Base-by-base conservation (phyloP, 2,329 filamentous ascomycete species). In the Seiridium unicorne region DNA sequence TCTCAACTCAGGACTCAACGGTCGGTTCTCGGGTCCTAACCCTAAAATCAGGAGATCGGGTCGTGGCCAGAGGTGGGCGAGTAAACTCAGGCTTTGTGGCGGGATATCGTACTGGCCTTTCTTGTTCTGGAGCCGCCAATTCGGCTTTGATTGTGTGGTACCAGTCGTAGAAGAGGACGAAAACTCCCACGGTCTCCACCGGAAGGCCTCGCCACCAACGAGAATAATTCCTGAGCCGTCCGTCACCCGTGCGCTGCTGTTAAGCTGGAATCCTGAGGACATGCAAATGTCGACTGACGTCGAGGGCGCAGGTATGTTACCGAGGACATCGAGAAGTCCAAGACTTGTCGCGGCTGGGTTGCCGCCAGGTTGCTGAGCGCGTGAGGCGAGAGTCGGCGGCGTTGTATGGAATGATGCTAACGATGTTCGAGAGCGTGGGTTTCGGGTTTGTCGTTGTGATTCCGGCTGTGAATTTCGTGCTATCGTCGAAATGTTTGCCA, bases 21-120 rank as follows among this genome's bases (percentile, higher is more conserved):
- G 93, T 55, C 88, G 79, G 55, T 95, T 91, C 26, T 84, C 82
- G 26, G 85, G 85, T 0, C 95, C 95, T 3, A 95, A 84, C 1
- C 95, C 95, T n/a, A 99, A 78, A 59, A 99, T 90, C 46, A 99
- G 79, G 18, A 98, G 79, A 79, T 98, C 94, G 69, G 94, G 94
- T 73, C 94, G 89, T 61, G 94, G 94, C 90, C 91, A 96, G 34
- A 96, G 78, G 63, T 94, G 67, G 55, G 88, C 86, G 72, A 98
- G 78, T 48, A 96, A 66, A 3, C 89, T 91, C 83, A 94, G 93
- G 11, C 84, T 86, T 63, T 86, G 84, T 59, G 84, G 79, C 4
- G 82, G 81, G 35, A 95, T 82, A 67, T 96, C 91, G 81, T 91
- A 93, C 73, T 96, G 91, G 0, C 92, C 91, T 74, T 90, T 93